Percentiles rank a stretch among this genome's conserved stretches.
These are phyloP conservation scores for Postia placenta DNA, from an alignment of 768 basidiomycete genomes.

Conservation along the genomic window DNA sequence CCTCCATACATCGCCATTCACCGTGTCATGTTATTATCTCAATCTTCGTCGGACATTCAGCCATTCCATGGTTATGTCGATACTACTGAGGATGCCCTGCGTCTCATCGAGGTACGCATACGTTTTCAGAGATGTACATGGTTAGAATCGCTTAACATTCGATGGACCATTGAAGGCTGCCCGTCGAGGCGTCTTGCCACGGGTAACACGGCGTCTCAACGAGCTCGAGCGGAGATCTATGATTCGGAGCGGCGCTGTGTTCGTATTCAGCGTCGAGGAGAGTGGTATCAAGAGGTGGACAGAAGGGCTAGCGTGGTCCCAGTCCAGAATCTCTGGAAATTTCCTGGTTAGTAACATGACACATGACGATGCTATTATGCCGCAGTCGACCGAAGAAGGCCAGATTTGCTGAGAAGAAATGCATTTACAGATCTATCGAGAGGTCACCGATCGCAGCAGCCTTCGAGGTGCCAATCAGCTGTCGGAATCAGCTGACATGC, in stretches of 20 bases:
- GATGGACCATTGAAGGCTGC: conserved; percentile 60
- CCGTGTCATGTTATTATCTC: background rate
- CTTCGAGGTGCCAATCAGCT: background rate
- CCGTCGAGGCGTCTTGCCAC: conserved; percentile 69
- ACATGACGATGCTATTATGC: conserved; percentile 3
- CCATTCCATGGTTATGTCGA: conserved; percentile 79
- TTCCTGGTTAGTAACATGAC: conserved; percentile 57
- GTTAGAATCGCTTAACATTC: background rate
- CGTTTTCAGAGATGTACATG: no score
- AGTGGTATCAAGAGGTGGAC: conserved; percentile 89
- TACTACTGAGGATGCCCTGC: conserved; percentile 73
- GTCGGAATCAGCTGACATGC: background rate
- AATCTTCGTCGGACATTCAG: conserved; percentile 25
- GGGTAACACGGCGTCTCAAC: conserved; percentile 79
- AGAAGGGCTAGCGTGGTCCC: conserved; percentile 73
- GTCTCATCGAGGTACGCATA: conserved; percentile 45
- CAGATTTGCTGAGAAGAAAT: no score
- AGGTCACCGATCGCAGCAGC: conserved; percentile 61
- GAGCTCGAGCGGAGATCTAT: conserved; percentile 63
- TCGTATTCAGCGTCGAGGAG: conserved; percentile 85
- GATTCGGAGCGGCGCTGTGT: conserved; percentile 60
- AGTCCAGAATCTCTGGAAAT: conserved; percentile 79
- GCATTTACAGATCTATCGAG: conserved; percentile 63
- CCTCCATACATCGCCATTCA: background rate
- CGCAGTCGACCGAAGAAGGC: no score